Evolutionary conservation across 1,284 basidiomycete genomes (phyloP), one percentile per base, ranked within the genome.

Genomic region (Ustilago crameri): DNA sequence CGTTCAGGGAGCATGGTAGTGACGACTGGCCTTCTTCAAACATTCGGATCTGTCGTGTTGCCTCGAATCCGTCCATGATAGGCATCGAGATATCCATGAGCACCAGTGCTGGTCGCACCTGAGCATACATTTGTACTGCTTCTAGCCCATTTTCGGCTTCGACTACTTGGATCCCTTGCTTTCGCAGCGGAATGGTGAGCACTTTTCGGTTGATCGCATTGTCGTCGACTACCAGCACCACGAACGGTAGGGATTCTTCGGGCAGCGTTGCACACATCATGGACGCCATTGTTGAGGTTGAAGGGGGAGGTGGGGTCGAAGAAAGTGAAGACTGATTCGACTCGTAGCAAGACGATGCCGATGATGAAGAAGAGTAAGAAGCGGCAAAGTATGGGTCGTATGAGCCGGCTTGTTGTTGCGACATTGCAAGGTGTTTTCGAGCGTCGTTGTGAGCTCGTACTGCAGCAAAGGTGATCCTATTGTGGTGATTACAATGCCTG

Each of bases 71-170:
- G 50, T 77, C 70, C 70, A 80, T 74, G 45, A 68, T 23, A 18
- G 79, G 79, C 78, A 81, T 79, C 26, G 70, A 72, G 51, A 79
- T 78, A 54, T 81, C 79, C 53, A 81, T 74, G n/a, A 81, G 66
- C 3, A 78, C 67, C 8, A 80, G 56, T 26, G 51, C 37, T 2
- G 76, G 70, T 22, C 53, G 66, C 8, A 63, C n/a, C 17, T 46
- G 24, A 9, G 50, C 50, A 37, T 74, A 81, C 3, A 34, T 26
- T n/a, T 65, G 67, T 1, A 80, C 75, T 2, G 70, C 79, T 50
- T 75, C 66, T 9, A 72, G 34, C 0, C 79, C 79, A 34, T 80
- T 71, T 3, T 50, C 48, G 5, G 79, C 79, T 44, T 72, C 68
- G 24, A 71, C 56, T 22, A 68, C 72, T n/a, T 63, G 18, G 30